Percentiles rank a stretch among this genome's conserved stretches.
Evolutionary conservation across 805 yeast species (phyloP).

Genomic region (Kodamaea neixiangensis): DNA sequence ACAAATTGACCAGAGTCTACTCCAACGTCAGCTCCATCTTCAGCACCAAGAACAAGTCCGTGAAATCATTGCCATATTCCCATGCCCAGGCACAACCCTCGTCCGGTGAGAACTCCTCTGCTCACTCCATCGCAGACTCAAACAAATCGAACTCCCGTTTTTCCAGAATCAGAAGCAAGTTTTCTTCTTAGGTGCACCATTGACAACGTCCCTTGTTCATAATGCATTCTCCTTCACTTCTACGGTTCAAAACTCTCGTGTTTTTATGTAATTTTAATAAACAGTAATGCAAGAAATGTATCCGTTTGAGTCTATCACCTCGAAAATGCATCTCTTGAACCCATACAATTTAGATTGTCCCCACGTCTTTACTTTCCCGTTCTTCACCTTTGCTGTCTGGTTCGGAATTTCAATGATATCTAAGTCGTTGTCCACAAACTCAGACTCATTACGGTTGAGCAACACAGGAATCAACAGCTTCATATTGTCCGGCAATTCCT

Average conservation of each 20-base stretch:
- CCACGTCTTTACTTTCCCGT: constrained; percentile 36
- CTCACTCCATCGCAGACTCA: constrained; percentile 6
- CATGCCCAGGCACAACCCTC: background rate
- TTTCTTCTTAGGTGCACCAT: constrained; percentile 1
- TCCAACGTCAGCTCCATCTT: constrained; percentile 32
- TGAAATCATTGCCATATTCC: background rate
- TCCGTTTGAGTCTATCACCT: constrained; percentile 40
- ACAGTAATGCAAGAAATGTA: constrained; percentile 40
- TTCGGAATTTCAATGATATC: constrained; percentile 27
- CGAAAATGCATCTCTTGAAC: constrained; percentile 42
- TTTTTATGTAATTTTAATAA: constrained; percentile 20
- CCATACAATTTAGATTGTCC: constrained; percentile 46
- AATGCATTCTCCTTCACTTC: background rate
- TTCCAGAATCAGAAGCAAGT: constrained; percentile 13
- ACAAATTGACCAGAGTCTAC: constrained; percentile 21
- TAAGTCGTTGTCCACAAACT: constrained; percentile 39
- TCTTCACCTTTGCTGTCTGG: constrained; percentile 6
- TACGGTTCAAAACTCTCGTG: background rate
- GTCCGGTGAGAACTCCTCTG: background rate
- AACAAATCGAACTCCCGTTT: constrained; percentile 8
- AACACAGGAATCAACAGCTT: constrained; percentile 32
- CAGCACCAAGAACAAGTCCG: constrained; percentile 17
- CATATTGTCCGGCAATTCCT: constrained; percentile 25
- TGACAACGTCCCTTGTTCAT: background rate
- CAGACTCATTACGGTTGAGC: constrained; percentile 41